Evolutionary conservation across 2,329 filamentous ascomycete species (phyloP), one percentile per base, ranked within the genome.

Genomic region (Saccharata proteae): DNA sequence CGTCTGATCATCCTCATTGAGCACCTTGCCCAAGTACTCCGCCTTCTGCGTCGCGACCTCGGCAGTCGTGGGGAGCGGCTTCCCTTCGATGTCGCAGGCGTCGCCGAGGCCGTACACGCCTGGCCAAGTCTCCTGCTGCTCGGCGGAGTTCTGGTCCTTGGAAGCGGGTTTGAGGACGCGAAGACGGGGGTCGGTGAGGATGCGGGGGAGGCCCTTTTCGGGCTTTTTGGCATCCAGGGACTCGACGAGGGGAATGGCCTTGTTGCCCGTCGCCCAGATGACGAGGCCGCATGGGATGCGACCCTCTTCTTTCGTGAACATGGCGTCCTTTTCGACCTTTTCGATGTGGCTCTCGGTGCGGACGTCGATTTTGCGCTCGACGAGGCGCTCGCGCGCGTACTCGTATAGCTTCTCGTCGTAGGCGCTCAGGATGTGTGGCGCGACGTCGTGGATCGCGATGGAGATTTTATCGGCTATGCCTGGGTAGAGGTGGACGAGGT

Each of bases 1-100:
- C 10, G 49, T 54, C 42, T 77, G 80, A 21, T 57, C 67, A 29
- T 64, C 65, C 22, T 38, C 34, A 26, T 55, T 55, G 11, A 55
- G 29, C 19, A 43, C 40, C 12, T 42, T 39, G 1, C 47, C 43
- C 5, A 58, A 43, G 26, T 56, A 58, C 25, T 55, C 44, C 4
- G 47, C 54, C 33, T 59, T 58, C 29, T 59, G 55, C 23, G 54
- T 32, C 1, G 55, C 55, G 4, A 55, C 55, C 26, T 58, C 54
- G 1, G 55, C 55, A 6, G 52, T 40, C 6, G 48, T 52, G 2
- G 55, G 55, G 1, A 59, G 40, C 1, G 45, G 43, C 4, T 49
- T 39, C 3, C 49, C 52, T 5, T 56, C 48, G n/a, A 59, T 53
- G 18, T 59, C 55, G 2, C 55, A 54, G 5, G 54, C 53, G 25